Percentiles rank a stretch among this genome's conserved stretches.
Evolutionary conservation across 106 monocot species (phyloP).

Genomic region (Narthecium ossifragum): DNA sequence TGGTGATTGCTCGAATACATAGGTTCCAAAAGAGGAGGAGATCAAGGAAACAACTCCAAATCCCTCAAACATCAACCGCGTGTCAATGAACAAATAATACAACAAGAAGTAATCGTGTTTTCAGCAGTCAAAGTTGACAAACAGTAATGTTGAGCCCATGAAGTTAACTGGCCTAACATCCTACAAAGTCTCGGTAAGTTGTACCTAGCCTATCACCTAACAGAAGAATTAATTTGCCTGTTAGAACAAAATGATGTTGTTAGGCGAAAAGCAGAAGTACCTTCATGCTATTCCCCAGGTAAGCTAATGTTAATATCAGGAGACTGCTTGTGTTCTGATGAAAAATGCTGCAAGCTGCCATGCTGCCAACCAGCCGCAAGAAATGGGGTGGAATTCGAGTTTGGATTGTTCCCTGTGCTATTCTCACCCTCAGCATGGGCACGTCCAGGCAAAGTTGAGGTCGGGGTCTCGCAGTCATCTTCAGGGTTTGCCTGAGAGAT

Average conservation of each 20-base stretch:
- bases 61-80: too few species aligned
- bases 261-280: not conserved
- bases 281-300: constrained; percentile 10
- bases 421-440: constrained; percentile 3
- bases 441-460: constrained; percentile 13
- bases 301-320: constrained; percentile 53
- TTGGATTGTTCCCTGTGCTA: constrained; percentile 3
- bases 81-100: too few species aligned
- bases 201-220: not conserved
- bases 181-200: too few species aligned
- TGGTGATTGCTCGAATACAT: too few species aligned
- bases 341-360: constrained; percentile 22
- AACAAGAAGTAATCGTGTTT: too few species aligned
- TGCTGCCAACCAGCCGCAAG: constrained; percentile 30
- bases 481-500: constrained; percentile 34
- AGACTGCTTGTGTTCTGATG: constrained; percentile 33
- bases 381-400: constrained; percentile 17
- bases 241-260: constrained; percentile 12
- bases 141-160: too few species aligned
- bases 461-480: constrained; percentile 20
- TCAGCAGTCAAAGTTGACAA: too few species aligned
- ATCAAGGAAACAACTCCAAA: too few species aligned
- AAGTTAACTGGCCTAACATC: too few species aligned
- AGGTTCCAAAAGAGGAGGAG: too few species aligned
- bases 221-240: not conserved